Conservation (phyloP, 495 filamentous ascomycete genomes). For the Hypoxylon fuscum region DNA sequence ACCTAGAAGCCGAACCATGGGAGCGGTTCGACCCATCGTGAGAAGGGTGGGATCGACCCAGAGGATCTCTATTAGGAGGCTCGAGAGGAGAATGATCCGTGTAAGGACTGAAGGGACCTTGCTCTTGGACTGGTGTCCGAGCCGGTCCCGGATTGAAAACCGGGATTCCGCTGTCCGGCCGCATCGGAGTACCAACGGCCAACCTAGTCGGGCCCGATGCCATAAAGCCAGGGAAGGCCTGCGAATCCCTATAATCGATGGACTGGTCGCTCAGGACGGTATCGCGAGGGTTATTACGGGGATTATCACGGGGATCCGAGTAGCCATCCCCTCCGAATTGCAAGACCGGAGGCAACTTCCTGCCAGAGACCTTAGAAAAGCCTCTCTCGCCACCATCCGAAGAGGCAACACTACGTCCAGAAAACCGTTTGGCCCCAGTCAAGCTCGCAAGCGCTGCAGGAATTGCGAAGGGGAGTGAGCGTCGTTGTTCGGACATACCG, state of each 20-base stretch:
- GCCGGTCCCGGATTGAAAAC: conserved; percentile 56
- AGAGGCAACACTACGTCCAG: conserved; percentile 50
- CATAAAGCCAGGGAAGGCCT: conserved; percentile 51
- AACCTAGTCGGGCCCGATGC: conserved; percentile 45
- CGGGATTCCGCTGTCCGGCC: conserved; percentile 56
- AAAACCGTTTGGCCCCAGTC: conserved; percentile 58
- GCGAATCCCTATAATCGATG: conserved; percentile 60
- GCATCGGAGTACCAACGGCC: conserved; percentile 56
- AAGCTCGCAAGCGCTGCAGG: conserved; percentile 63
- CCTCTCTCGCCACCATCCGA: conserved; percentile 60
- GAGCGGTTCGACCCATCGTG: conserved; percentile 53
- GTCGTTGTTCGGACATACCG: conserved; percentile 55
- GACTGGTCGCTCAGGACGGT: conserved; percentile 57
- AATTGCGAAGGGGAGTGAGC: conserved; percentile 63
- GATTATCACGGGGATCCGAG: conserved; percentile 65
- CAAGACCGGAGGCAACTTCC: conserved; percentile 76
- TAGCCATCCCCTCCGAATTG: conserved; percentile 76
- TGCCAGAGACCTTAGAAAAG: conserved; percentile 69
- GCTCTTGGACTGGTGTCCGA: conserved; percentile 54
- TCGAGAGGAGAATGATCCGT: conserved; percentile 32
- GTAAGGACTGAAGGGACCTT: conserved; percentile 51
- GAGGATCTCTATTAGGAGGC: conserved; percentile 46
- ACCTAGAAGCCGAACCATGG: conserved; percentile 56
- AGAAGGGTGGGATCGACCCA: conserved; percentile 56
- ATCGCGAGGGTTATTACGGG: too few species aligned